Conservation (phyloP, 495 filamentous ascomycete species). For the Aspergillus heteromorphus region DNA sequence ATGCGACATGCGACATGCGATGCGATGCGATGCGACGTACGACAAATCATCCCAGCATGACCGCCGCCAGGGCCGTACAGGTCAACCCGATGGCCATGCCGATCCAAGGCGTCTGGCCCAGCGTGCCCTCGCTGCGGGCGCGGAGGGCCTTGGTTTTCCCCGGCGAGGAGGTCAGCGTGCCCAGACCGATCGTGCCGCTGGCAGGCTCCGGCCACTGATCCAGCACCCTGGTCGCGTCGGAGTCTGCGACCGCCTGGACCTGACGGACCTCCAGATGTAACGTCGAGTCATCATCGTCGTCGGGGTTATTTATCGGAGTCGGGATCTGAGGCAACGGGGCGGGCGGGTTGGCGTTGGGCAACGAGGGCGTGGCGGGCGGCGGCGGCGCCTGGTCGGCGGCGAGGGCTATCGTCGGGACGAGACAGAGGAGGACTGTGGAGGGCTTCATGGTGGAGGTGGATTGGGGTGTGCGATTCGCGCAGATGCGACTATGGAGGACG, state of each 20-base stretch:
- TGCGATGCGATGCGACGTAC: no score
- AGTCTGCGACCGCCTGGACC: conserved; percentile 2
- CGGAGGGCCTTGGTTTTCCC: conserved; percentile 23
- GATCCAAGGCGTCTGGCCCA: conserved; percentile 45
- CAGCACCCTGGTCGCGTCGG: conserved; percentile 4
- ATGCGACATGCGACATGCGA: no score
- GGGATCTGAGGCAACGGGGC: conserved; percentile 24
- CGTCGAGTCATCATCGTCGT: conserved; percentile 2
- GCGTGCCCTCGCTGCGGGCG: conserved; percentile 39
- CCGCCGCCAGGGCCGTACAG: conserved; percentile 39
- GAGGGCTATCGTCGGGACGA: conserved; percentile 30
- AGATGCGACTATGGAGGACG: no score
- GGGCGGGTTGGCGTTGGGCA: conserved; percentile 23
- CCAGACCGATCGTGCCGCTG: conserved; percentile 14
- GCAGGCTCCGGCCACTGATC: conserved; percentile 12
- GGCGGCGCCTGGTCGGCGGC: conserved; percentile 21
- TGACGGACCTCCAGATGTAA: conserved; percentile 9
- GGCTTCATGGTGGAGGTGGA: conserved; percentile 27
- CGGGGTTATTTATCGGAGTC: conserved; percentile 1
- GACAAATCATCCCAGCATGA: conserved; percentile 38
- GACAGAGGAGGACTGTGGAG: conserved; percentile 23
- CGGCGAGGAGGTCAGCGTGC: conserved; percentile 16
- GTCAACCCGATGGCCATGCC: conserved; percentile 45
- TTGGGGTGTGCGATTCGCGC: neutral
- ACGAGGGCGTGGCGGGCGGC: conserved; percentile 17